A percentile compares a stretch with the other conserved stretches of the same genome.
These are phyloP conservation scores for Diplocarpon rosae DNA, from an alignment of 2,329 filamentous ascomycete species.

Conservation along the genomic window DNA sequence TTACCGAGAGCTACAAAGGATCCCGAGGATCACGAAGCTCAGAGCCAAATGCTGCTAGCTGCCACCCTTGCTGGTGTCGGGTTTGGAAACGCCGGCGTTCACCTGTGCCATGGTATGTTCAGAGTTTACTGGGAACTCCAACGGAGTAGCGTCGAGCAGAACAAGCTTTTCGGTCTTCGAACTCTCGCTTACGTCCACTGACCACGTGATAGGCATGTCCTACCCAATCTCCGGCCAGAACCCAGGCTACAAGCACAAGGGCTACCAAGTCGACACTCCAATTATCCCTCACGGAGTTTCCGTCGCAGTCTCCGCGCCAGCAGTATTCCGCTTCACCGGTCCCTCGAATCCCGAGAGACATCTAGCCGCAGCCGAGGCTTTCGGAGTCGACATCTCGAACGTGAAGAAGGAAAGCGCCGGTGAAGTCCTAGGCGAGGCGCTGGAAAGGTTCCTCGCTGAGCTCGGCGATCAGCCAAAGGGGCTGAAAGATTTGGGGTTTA, in stretches of 20 bases:
- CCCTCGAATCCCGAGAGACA: slow-evolving; percentile 89
- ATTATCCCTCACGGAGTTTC: slow-evolving; percentile 95
- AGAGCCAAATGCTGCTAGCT: slow-evolving; percentile 90
- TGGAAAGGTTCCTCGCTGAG: slow-evolving; percentile 68
- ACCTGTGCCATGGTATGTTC: slow-evolving; percentile 55
- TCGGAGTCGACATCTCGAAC: slow-evolving; percentile 79
- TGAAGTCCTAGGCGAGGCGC: slow-evolving; percentile 73
- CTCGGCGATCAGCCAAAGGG: slow-evolving; percentile 87
- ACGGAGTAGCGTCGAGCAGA: too few relatives aligned
- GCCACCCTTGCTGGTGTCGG: slow-evolving; percentile 90
- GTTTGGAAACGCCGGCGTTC: slow-evolving; percentile 95
- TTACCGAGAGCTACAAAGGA: slow-evolving; percentile 78
- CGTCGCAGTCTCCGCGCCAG: slow-evolving; percentile 84
- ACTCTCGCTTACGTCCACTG: not conserved
- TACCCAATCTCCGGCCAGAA: slow-evolving; percentile 97
- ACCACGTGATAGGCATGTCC: slow-evolving; percentile 62
- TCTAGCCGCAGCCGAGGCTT: slow-evolving; percentile 76
- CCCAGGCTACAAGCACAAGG: slow-evolving; percentile 74
- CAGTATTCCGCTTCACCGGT: slow-evolving; percentile 88
- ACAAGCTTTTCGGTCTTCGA: not conserved
- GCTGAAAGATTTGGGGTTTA: slow-evolving; percentile 74
- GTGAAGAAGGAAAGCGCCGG: slow-evolving; percentile 86
- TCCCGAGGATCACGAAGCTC: slow-evolving; percentile 84
- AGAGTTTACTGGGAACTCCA: too few relatives aligned
- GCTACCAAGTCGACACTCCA: slow-evolving; percentile 65